Conservation (phyloP, 768 basidiomycete species). For the Steccherinum ochraceum region DNA sequence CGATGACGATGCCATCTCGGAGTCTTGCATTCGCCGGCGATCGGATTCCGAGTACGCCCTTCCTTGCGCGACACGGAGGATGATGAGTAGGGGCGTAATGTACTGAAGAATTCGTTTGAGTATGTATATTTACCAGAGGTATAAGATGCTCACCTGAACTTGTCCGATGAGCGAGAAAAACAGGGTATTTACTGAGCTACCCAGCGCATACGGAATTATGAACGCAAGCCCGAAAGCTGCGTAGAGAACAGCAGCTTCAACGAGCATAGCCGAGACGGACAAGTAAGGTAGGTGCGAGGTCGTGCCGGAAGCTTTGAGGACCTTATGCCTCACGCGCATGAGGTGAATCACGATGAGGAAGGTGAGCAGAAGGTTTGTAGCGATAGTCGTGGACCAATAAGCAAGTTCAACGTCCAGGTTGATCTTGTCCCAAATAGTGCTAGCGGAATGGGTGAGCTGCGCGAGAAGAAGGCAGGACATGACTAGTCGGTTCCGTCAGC, state of each 20-base stretch:
- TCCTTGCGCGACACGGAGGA: constrained; percentile 17
- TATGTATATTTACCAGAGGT: not conserved
- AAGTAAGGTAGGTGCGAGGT: constrained; percentile 8
- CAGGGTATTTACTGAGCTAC: constrained; percentile 13
- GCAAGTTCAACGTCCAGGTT: constrained; percentile 14
- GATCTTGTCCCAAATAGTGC: constrained; percentile 9
- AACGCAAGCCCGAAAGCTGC: constrained; percentile 18
- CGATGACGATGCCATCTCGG: no score
- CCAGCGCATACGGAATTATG: constrained; percentile 15
- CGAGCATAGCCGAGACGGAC: constrained; percentile 21
- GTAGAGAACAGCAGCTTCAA: constrained; percentile 20
- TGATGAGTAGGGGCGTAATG: constrained; percentile 19
- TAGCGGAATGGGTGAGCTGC: constrained; percentile 12
- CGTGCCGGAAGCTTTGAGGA: constrained; percentile 8
- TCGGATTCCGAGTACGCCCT: no score
- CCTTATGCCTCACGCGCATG: constrained; percentile 17
- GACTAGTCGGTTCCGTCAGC: not conserved
- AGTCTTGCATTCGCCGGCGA: no score
- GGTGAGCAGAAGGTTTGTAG: constrained; percentile 16
- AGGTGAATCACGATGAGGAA: constrained; percentile 18
- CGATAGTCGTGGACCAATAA: constrained; percentile 18
- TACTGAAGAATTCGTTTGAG: constrained; percentile 3
- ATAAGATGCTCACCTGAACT: constrained; percentile 18
- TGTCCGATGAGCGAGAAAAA: constrained; percentile 18
- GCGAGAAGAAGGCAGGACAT: constrained; percentile 12